Evolutionary conservation across 2,329 filamentous ascomycete genomes (phyloP), one percentile per base, ranked within the genome.

Genomic region (Cordyceps militaris): DNA sequence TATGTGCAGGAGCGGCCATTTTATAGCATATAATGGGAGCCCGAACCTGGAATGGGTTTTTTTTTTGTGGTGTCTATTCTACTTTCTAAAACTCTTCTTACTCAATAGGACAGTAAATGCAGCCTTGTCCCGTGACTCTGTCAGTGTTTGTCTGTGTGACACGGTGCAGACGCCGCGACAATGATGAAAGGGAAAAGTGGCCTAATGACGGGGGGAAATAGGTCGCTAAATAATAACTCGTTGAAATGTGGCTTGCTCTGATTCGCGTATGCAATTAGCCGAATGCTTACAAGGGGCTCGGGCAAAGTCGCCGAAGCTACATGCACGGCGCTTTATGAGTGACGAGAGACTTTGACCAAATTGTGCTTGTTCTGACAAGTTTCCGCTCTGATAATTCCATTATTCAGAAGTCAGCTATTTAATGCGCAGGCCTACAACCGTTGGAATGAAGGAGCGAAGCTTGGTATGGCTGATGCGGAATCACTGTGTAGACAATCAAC

Each of bases 21-120:
- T 68, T 68, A 69, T 67, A 67, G 58, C 66, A 66, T 68, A 61
- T 69, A 67, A 67, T 64, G 62, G 61, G 28, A 34, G 36, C 61
- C 63, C 53, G 38, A 60, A 63, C 47, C 62, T 14, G 23, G 28
- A n/a, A n/a, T 8, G 34, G 34, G 13, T 23, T 38, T 36, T 32
- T 34, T 19, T 46, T 4, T 55, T 28, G 16, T 46, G 34, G 5
- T 36, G 14, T 44, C 7, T 32, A 7, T 23, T 36, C 34, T 36
- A 36, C 34, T 44, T 44, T 54, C 36, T 44, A 52, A 40, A n/a
- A n/a, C n/a, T n/a, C n/a, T 34, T 49, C 3, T 11, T 30, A 40
- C 24, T 42, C 3, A 34, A 11, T 11, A 32, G 28, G 28, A 32
- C 28, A 11, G 11, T 5, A 11, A 11, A 32, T 11, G 28, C 11